Evolutionary conservation across 768 basidiomycete genomes (phyloP).

Genomic region (Amanita fuliginea): DNA sequence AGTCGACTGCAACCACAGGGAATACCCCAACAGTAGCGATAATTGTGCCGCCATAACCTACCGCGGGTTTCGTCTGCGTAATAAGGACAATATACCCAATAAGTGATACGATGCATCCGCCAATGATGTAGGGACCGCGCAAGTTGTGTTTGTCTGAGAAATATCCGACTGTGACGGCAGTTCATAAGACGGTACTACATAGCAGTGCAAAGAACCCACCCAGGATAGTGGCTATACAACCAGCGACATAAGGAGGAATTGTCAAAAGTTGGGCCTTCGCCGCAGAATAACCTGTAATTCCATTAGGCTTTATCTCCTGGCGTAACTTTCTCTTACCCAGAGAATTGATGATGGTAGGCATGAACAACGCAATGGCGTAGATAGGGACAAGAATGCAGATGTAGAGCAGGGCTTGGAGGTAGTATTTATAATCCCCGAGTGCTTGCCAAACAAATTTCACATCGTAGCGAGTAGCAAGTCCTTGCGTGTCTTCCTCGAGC

Average conservation of each 20-base stretch:
- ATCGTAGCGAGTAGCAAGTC: conserved; percentile 33
- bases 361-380: conserved; percentile 35
- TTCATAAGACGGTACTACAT: not conserved
- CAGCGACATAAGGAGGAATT: conserved; percentile 37
- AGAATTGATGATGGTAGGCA: conserved; percentile 37
- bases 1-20: conserved; percentile 32
- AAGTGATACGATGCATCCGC: conserved; percentile 28
- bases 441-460: conserved; percentile 38
- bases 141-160: conserved; percentile 28
- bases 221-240: conserved; percentile 30
- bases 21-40: conserved; percentile 42
- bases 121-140: conserved; percentile 40
- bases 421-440: conserved; percentile 33
- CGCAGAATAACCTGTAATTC: conserved; percentile 28
- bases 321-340: conserved; percentile 15
- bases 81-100: conserved; percentile 43
- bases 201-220: conserved; percentile 8
- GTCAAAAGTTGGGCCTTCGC: conserved; percentile 40
- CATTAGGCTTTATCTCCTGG: not conserved
- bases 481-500: conserved; percentile 33
- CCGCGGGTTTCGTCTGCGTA: conserved; percentile 19
- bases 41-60: conserved; percentile 36
- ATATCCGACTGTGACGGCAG: conserved; percentile 18
- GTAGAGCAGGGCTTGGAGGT: conserved; percentile 27
- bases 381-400: conserved; percentile 34